Evolutionary conservation across 768 basidiomycete species (phyloP).

Genomic region (Auriscalpium orientale): DNA sequence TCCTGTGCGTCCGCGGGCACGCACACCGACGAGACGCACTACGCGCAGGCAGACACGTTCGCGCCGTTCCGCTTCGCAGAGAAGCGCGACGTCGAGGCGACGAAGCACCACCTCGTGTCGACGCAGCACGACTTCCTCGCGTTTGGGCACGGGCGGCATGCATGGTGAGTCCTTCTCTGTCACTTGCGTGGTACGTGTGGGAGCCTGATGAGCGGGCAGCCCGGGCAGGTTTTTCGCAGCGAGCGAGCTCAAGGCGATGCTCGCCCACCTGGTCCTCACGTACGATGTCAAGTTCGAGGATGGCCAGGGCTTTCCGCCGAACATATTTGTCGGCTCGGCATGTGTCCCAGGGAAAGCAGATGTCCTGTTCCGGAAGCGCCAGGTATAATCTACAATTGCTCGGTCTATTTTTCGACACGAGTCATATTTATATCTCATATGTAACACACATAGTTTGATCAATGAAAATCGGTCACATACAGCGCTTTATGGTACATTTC

Average conservation of each 20-base stretch:
- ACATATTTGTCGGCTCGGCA: not conserved
- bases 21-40: constrained; percentile 25
- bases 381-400: not conserved
- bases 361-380: not conserved
- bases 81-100: not conserved
- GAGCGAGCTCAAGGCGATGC: constrained; percentile 27
- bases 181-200: not conserved
- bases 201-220: constrained; percentile 12
- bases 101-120: constrained; percentile 1
- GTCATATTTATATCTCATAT: too few relatives aligned
- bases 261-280: constrained; percentile 24
- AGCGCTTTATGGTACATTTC: too few relatives aligned
- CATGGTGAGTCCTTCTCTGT: constrained; percentile 16
- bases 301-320: constrained; percentile 3
- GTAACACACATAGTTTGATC: too few relatives aligned
- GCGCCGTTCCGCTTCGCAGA: constrained; percentile 34
- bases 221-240: constrained; percentile 30
- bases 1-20: constrained; percentile 21
- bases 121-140: constrained; percentile 14
- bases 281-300: constrained; percentile 25
- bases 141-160: constrained; percentile 20
- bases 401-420: too few relatives aligned
- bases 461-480: too few relatives aligned
- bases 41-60: constrained; percentile 29
- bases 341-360: not conserved